phyloP scores from a whole-genome alignment of 768 basidiomycete genomes.

The Russula emetica region DNA sequence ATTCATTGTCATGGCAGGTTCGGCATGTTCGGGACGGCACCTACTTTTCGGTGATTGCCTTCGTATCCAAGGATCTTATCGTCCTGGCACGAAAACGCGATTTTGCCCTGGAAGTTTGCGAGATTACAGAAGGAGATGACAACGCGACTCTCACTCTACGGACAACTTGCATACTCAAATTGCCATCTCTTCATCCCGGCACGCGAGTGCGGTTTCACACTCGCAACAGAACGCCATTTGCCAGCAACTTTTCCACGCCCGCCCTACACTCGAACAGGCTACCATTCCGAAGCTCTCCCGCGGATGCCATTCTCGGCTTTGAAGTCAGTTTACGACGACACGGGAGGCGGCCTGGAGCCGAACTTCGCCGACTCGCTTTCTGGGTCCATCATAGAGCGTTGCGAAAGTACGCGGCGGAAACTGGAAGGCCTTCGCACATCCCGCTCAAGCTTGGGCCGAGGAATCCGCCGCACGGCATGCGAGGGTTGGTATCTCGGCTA shows the following conservation, averaged over 20 bases:
- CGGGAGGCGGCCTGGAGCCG: slow-evolving; percentile 3
- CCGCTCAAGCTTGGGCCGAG: neutral
- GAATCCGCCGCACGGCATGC: neutral
- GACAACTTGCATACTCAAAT: slow-evolving; percentile 16
- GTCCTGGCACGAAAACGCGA: slow-evolving; percentile 20
- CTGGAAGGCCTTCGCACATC: neutral
- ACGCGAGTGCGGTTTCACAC: slow-evolving; percentile 16
- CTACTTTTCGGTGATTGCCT: slow-evolving; percentile 18
- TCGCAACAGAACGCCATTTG: slow-evolving; percentile 15
- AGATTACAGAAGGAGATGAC: neutral
- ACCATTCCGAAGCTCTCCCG: slow-evolving; percentile 16
- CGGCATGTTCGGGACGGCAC: slow-evolving; percentile 18
- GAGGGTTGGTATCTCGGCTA: slow-evolving; percentile 6
- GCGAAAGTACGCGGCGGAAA: slow-evolving; percentile 9
- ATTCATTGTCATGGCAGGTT: slow-evolving; percentile 8
- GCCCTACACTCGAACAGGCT: slow-evolving; percentile 8
- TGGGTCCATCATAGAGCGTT: slow-evolving; percentile 15
- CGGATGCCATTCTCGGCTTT: slow-evolving; percentile 18
- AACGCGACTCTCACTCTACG: neutral
- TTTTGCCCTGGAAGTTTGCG: slow-evolving; percentile 21
- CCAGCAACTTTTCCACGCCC: neutral
- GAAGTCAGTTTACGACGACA: slow-evolving; percentile 15
- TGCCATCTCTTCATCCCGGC: slow-evolving; percentile 7
- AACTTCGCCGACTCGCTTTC: slow-evolving; percentile 14
- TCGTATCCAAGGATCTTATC: slow-evolving; percentile 19